Percentiles rank a stretch among this genome's conserved stretches.
Evolutionary conservation across 805 yeast species (phyloP).

Genomic region (Candida pini): DNA sequence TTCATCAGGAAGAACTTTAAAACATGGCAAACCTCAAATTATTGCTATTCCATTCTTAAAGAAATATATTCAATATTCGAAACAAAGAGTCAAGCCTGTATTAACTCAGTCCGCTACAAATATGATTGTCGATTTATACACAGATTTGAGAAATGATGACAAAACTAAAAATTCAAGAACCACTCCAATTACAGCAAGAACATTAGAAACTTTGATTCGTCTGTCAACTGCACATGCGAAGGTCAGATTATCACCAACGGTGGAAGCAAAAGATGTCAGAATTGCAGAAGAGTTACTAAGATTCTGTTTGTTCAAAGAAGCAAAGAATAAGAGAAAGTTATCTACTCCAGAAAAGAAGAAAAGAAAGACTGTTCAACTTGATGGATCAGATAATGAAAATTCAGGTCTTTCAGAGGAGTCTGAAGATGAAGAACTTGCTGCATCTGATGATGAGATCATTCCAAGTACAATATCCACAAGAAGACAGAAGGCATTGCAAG

Average conservation of each 20-base stretch:
- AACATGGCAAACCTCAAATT: slow-evolving; percentile 37
- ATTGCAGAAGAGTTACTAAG: slow-evolving; percentile 83
- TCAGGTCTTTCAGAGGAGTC: slow-evolving; percentile 2
- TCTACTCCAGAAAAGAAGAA: slow-evolving; percentile 30
- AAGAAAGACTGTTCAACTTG: slow-evolving; percentile 28
- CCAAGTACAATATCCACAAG: slow-evolving; percentile 12
- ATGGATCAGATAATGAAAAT: slow-evolving; percentile 19
- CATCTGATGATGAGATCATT: slow-evolving; percentile 10
- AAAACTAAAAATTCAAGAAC: slow-evolving; percentile 62
- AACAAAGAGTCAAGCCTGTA: slow-evolving; percentile 77
- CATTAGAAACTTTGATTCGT: slow-evolving; percentile 92
- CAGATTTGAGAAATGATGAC: slow-evolving; percentile 74
- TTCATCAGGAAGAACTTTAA: slow-evolving; percentile 16
- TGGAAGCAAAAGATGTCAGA: slow-evolving; percentile 72
- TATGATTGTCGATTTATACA: slow-evolving; percentile 72
- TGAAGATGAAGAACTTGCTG: slow-evolving; percentile 8
- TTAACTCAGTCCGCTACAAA: slow-evolving; percentile 73
- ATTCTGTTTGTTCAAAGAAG: slow-evolving; percentile 79
- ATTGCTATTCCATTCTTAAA: slow-evolving; percentile 81
- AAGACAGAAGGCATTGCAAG: slow-evolving; percentile 16
- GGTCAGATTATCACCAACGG: slow-evolving; percentile 74
- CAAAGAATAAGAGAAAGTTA: slow-evolving; percentile 28
- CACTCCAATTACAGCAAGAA: slow-evolving; percentile 97
- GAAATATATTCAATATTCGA: slow-evolving; percentile 91
- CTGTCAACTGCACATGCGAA: slow-evolving; percentile 95